Evolutionary conservation across 2,329 filamentous ascomycete genomes (phyloP).

Genomic region (Aureobasidium sp.): DNA sequence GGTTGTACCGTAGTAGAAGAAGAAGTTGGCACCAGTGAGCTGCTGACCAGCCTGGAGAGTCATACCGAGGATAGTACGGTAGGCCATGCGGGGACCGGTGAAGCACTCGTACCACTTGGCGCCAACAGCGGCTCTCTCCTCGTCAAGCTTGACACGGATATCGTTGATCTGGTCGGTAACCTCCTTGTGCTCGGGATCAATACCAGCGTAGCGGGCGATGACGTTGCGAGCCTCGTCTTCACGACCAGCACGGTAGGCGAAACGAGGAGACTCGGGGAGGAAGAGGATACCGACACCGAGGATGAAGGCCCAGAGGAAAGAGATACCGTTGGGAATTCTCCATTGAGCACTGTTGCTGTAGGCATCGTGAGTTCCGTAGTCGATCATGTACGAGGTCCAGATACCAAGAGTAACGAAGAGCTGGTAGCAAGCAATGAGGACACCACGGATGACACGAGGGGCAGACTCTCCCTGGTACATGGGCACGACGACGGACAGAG

Average conservation of each 20-base stretch:
- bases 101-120: conserved; percentile 27
- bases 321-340: conserved; percentile 29
- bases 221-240: conserved; percentile 27
- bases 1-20: conserved; percentile 26
- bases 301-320: conserved; percentile 28
- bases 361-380: conserved; percentile 25
- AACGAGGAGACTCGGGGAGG: conserved; percentile 29
- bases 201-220: conserved; percentile 26
- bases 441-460: conserved; percentile 56
- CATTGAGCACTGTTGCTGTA: conserved; percentile 22
- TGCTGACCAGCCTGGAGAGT: conserved; percentile 29
- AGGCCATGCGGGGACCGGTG: conserved; percentile 25
- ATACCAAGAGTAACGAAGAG: conserved; percentile 42
- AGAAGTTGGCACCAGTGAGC: conserved; percentile 30
- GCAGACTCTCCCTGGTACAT: conserved; percentile 62
- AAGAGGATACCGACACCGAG: conserved; percentile 30
- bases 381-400: conserved; percentile 29
- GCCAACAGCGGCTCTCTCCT: conserved; percentile 24
- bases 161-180: conserved; percentile 26
- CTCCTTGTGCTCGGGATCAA: conserved; percentile 23
- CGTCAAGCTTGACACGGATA: conserved; percentile 28
- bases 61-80: conserved; percentile 28
- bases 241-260: conserved; percentile 26
- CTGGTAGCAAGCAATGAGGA: conserved; percentile 49
- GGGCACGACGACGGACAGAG: conserved; percentile 52